Base-by-base conservation (phyloP, 352 stramenopile species). In the Phytophthora melonis region DNA sequence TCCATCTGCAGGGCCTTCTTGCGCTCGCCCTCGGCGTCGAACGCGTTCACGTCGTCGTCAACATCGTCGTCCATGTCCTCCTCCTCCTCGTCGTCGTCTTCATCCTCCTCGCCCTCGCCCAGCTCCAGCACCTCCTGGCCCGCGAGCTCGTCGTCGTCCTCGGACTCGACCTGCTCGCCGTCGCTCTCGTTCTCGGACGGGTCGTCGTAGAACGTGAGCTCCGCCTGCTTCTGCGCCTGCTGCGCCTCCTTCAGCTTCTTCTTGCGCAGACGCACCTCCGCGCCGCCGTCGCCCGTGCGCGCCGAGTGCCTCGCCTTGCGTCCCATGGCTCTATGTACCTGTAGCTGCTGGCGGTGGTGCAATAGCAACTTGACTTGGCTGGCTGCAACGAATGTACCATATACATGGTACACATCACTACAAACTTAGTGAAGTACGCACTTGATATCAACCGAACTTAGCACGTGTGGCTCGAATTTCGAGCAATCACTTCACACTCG, bases 201-300 rank as follows among this genome's bases (percentile, higher is more conserved):
- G 49, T 96, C 87, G 68, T 95, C 89, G 59, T 87, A 93, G 79
- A 96, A 95, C 67, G 86, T 82, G n/a, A 96, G 77, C 80, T 96
- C 88, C 45, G 84, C 84, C 2, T 82, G 50, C 62, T 93, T 83
- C 58, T 94, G 78, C 19, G 69, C 84, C 25, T 79, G 72, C 75
- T 92, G 72, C 8, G 86, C 88, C 0, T 77, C 78, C 53, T 91
- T 87, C 25, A 92, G 63, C 63, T 91, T 77, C 68, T 88, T 70
- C 66, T 93, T 89, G 54, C 88, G 81, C 66, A 88, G 75, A 52
- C 89, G 88, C 55, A 93, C 52, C 80, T 95, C 87, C 13, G 75
- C 87, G 52, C 87, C 88, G 75, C 88, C 88, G 71, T 96, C 86
- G 71, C 89, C 89, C 50, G 89, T 95, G 68, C 87, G 86, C 19